A percentile compares a stretch with the other conserved stretches of the same genome.
These are phyloP conservation scores for Plasmopara halstedii DNA, from an alignment of 352 stramenopile species.

Conservation along the genomic window DNA sequence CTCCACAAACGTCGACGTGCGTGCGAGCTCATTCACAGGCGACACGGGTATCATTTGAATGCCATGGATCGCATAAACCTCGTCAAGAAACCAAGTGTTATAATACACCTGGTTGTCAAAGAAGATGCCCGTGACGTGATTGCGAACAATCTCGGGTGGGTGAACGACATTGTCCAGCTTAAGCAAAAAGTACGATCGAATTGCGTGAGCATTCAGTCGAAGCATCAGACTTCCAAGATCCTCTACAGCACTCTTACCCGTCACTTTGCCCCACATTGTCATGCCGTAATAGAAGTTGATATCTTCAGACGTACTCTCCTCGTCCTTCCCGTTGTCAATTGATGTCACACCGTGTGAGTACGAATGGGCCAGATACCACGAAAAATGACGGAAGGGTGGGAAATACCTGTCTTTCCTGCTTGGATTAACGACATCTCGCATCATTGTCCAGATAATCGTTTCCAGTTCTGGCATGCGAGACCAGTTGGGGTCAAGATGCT, in stretches of 20 bases:
- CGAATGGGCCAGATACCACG: constrained; percentile 70
- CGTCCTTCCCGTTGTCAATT: constrained; percentile 58
- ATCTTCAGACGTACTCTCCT: constrained; percentile 70
- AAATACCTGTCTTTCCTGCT: constrained; percentile 44
- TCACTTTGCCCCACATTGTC: constrained; percentile 62
- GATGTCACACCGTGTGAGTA: constrained; percentile 60
- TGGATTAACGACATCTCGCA: constrained; percentile 68
- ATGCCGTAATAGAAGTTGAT: constrained; percentile 80
- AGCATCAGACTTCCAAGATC: constrained; percentile 72
- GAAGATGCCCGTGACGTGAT: constrained; percentile 73
- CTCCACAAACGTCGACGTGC: constrained; percentile 48
- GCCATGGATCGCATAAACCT: constrained; percentile 66
- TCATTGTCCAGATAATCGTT: constrained; percentile 47
- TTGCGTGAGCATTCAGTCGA: constrained; percentile 45
- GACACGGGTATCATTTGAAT: constrained; percentile 78
- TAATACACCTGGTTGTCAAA: constrained; percentile 74
- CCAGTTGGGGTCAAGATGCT: constrained; percentile 57
- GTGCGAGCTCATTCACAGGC: constrained; percentile 58
- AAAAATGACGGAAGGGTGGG: constrained; percentile 65
- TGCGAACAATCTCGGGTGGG: constrained; percentile 49
- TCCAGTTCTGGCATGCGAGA: constrained; percentile 45
- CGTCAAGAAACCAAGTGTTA: constrained; percentile 60
- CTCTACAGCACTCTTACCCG: constrained; percentile 45
- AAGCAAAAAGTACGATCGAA: constrained; percentile 71
- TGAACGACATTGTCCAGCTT: constrained; percentile 51